Evolutionary conservation across 768 basidiomycete species (phyloP).

Genomic region (Lactarius vividus): DNA sequence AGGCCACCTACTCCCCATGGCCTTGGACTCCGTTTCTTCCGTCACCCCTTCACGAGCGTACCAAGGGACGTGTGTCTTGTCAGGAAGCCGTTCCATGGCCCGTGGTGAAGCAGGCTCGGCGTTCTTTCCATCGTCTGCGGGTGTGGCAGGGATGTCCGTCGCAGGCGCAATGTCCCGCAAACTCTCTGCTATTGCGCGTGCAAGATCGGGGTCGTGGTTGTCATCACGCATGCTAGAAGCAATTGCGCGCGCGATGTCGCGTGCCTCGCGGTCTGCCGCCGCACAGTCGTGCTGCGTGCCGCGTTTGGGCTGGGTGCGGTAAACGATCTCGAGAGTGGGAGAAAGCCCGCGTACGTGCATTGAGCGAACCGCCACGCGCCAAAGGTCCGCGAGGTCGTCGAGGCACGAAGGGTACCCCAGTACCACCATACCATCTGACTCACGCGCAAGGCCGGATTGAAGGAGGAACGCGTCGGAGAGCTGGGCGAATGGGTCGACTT

Average conservation of each 20-base stretch:
- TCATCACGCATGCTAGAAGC: constrained; percentile 43
- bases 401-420: constrained; percentile 30
- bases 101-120: not conserved
- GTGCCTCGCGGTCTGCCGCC: constrained; percentile 37
- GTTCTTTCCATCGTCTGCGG: not conserved
- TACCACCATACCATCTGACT: constrained; percentile 1
- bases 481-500: constrained; percentile 40
- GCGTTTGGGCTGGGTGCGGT: constrained; percentile 38
- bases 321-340: constrained; percentile 46
- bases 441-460: constrained; percentile 29
- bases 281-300: not conserved
- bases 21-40: constrained; percentile 12
- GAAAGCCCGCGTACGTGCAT: constrained; percentile 38
- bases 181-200: constrained; percentile 30
- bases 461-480: constrained; percentile 55
- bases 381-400: constrained; percentile 35
- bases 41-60: constrained; percentile 34
- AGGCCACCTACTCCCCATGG: not conserved
- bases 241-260: constrained; percentile 46
- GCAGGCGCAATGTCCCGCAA: constrained; percentile 21
- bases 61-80: constrained; percentile 33
- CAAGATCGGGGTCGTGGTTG: constrained; percentile 24
- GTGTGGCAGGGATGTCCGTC: not conserved
- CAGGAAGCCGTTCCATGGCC: constrained; percentile 17
- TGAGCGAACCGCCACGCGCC: constrained; percentile 32